phyloP scores from a whole-genome alignment of 2,329 filamentous ascomycete species.

The Neopestalotiopsis sp. region DNA sequence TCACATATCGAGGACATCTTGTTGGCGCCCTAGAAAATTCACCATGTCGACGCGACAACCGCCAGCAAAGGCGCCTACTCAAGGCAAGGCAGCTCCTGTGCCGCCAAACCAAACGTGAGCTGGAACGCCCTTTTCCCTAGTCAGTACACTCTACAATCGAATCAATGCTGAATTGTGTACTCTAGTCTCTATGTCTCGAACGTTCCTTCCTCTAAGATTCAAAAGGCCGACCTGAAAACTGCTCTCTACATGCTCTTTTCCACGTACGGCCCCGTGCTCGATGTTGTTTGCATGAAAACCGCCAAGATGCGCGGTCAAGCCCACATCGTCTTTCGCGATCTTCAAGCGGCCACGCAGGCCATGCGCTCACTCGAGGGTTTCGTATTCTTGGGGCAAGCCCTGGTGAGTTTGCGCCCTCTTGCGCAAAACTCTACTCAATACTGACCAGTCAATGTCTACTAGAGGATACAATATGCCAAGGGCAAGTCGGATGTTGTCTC shows the following conservation, averaged over 20 bases:
- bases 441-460: slow-evolving; percentile 10
- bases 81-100: slow-evolving; percentile 56
- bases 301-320: slow-evolving; percentile 95
- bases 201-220: slow-evolving; percentile 83
- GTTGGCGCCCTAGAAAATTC: not conserved
- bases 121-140: slow-evolving; percentile 23
- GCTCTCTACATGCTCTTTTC: slow-evolving; percentile 93
- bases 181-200: slow-evolving; percentile 86
- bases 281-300: slow-evolving; percentile 88
- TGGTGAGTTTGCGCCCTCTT: slow-evolving; percentile 63
- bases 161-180: not conserved
- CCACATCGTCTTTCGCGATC: slow-evolving; percentile 87
- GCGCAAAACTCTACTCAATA: not conserved
- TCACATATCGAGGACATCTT: not conserved
- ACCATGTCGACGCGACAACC: slow-evolving; percentile 28
- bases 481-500: slow-evolving; percentile 86
- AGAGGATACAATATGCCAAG: slow-evolving; percentile 93
- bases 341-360: slow-evolving; percentile 90
- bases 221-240: slow-evolving; percentile 84
- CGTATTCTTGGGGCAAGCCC: slow-evolving; percentile 80
- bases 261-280: slow-evolving; percentile 89
- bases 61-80: slow-evolving; percentile 31
- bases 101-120: slow-evolving; percentile 78
- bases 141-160: slow-evolving; percentile 22
- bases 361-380: slow-evolving; percentile 88